Conservation (phyloP, 2,329 filamentous ascomycete genomes). For the Malbranchea zuffiana region DNA sequence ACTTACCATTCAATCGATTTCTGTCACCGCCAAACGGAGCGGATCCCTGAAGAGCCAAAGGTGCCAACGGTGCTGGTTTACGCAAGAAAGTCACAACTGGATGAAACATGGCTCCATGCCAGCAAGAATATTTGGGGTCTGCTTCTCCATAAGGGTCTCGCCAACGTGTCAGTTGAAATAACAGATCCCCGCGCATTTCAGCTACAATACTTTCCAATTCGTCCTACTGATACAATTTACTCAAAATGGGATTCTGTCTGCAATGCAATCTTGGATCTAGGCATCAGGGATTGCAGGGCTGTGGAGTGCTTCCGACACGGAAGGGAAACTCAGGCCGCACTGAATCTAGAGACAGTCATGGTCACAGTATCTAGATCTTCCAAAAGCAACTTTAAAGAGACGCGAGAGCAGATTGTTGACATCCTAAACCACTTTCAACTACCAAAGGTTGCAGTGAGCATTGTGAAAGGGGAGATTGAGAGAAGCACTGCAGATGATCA, state of each 20-base stretch:
- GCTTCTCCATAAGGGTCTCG: not conserved
- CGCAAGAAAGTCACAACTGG: constrained; percentile 3
- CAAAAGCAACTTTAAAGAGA: not conserved
- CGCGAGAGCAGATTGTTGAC: not conserved
- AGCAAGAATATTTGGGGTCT: constrained; percentile 2
- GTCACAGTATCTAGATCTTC: constrained; percentile 1
- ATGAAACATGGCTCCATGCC: constrained; percentile 3
- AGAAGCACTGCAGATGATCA: not conserved
- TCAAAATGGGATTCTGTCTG: constrained; percentile 3
- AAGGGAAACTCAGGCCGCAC: not conserved
- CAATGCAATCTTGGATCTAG: constrained; percentile 3
- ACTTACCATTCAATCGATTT: not conserved
- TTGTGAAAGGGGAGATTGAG: not conserved
- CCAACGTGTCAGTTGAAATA: constrained; percentile 1
- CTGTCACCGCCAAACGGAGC: not conserved
- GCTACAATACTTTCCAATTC: not conserved
- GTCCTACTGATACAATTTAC: constrained; percentile 2
- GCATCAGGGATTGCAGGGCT: not conserved
- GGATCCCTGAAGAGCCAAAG: not conserved
- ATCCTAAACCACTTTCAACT: not conserved
- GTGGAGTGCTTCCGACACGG: constrained; percentile 3
- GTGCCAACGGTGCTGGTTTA: constrained; percentile 2
- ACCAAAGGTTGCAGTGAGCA: not conserved
- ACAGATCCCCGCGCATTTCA: constrained; percentile 2
- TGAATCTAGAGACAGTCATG: constrained; percentile 2